A percentile compares a stretch with the other conserved stretches of the same genome.
phyloP scores from a whole-genome alignment of 1,139 yeast species.

The Hemisphaericaspora xylanilytica region DNA sequence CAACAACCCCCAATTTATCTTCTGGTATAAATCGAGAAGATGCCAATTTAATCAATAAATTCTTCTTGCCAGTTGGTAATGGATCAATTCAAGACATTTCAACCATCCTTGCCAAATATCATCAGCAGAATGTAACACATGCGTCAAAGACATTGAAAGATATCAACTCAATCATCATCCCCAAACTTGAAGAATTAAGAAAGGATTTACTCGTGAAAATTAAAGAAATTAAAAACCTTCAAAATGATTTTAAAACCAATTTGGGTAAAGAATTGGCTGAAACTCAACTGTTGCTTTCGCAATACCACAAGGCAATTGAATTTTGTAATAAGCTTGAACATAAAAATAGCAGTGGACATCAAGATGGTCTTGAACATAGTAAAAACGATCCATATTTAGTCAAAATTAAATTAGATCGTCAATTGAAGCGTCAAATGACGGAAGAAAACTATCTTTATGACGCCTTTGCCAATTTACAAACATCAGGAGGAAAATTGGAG shows the following conservation, averaged over 20 bases:
- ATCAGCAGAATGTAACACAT: conserved; percentile 65
- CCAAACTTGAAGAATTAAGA: conserved; percentile 81
- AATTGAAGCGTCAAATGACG: conserved; percentile 68
- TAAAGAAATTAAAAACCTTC: conserved; percentile 78
- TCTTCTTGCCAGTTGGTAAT: conserved; percentile 71
- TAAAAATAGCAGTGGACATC: conserved; percentile 12
- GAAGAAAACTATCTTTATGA: conserved; percentile 88
- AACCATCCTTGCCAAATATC: conserved; percentile 67
- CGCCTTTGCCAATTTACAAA: conserved; percentile 83
- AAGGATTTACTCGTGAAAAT: conserved; percentile 80
- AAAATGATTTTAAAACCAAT: conserved; percentile 78
- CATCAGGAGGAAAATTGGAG: conserved; percentile 86
- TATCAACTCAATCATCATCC: conserved; percentile 64
- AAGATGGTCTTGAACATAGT: conserved; percentile 32
- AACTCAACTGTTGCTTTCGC: conserved; percentile 53
- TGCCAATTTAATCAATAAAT: conserved; percentile 34
- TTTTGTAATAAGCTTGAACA: conserved; percentile 34
- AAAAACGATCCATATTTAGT: conserved; percentile 81
- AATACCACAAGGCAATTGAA: conserved; percentile 46
- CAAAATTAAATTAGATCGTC: conserved; percentile 69
- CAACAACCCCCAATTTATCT: conserved; percentile 1
- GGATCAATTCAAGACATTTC: conserved; percentile 86
- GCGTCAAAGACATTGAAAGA: conserved; percentile 73
- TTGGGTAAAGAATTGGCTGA: conserved; percentile 66
- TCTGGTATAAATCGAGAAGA: conserved; percentile 19